Evolutionary conservation across 192 early-diverging fungal species (phyloP).

Genomic region (Phlyctochytrium bullatum): DNA sequence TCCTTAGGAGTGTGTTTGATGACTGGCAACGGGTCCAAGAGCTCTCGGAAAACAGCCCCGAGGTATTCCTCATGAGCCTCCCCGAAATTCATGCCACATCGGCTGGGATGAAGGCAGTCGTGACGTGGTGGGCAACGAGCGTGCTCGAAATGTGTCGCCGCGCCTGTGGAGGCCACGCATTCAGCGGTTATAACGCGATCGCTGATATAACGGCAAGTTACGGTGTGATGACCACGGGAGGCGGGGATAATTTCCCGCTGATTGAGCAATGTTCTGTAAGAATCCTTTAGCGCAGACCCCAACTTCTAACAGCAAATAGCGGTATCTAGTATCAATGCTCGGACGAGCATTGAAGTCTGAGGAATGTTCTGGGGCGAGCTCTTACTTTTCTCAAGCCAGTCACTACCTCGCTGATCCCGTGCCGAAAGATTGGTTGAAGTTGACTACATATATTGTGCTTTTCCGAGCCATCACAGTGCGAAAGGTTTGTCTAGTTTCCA

Average conservation of each 20-base stretch:
- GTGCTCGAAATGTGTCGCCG: slow-evolving; percentile 8
- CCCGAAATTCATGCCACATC: slow-evolving; percentile 19
- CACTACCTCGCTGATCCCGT: no score
- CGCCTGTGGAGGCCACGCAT: slow-evolving; percentile 58
- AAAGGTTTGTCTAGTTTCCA: background rate
- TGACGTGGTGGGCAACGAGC: slow-evolving; percentile 20
- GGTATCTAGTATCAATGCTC: no score
- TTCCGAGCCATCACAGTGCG: background rate
- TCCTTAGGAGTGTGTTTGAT: slow-evolving; percentile 3
- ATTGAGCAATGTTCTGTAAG: slow-evolving; percentile 49
- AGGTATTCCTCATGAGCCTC: slow-evolving; percentile 3
- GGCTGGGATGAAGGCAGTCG: slow-evolving; percentile 18
- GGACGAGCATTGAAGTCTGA: no score
- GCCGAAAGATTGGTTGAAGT: no score
- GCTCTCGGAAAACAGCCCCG: slow-evolving; percentile 2
- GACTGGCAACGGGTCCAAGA: slow-evolving; percentile 6
- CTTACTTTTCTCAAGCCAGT: no score
- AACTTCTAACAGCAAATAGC: no score
- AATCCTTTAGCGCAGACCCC: no score
- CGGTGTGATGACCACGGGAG: slow-evolving; percentile 62
- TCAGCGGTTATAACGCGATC: slow-evolving; percentile 66
- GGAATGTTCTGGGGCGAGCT: no score
- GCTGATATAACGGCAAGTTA: slow-evolving; percentile 56
- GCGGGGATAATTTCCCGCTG: slow-evolving; percentile 48
- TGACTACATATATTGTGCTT: background rate